phyloP scores from a whole-genome alignment of 192 early-diverging fungal genomes.

The Mortierella antarctica region DNA sequence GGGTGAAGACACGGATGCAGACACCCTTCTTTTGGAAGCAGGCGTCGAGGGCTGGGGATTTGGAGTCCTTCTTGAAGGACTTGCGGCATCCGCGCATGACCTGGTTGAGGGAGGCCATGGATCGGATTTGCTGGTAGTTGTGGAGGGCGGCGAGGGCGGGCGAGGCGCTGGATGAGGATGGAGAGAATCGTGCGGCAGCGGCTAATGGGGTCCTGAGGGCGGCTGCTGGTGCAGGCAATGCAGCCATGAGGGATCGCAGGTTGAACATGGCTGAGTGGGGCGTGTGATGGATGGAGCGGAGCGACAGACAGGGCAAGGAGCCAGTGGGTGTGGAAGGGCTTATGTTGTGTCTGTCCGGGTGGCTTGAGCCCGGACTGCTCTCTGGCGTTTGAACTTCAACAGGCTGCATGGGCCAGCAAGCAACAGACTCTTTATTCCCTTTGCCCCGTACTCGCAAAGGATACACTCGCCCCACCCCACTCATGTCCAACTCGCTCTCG shows the following conservation, averaged over 20 bases:
- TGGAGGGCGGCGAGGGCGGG: constrained; percentile 15
- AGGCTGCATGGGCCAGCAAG: background rate
- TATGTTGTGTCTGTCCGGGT: background rate
- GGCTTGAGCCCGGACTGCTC: constrained; percentile 3
- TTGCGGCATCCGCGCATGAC: constrained; percentile 89
- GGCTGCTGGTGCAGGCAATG: constrained; percentile 35
- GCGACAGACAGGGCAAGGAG: background rate
- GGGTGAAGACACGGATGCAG: constrained; percentile 94
- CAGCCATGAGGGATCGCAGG: constrained; percentile 48
- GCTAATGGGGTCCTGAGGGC: constrained; percentile 22
- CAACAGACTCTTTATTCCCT: background rate
- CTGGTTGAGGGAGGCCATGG: constrained; percentile 94
- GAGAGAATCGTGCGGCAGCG: background rate
- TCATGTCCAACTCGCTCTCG: constrained; percentile 51
- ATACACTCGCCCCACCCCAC: background rate
- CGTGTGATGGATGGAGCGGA: background rate
- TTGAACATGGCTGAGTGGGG: constrained; percentile 38
- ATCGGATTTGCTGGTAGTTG: constrained; percentile 36
- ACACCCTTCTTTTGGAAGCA: constrained; percentile 94
- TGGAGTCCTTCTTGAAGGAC: constrained; percentile 68
- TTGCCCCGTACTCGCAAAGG: background rate
- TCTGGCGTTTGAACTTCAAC: constrained; percentile 6
- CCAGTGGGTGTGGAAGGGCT: background rate
- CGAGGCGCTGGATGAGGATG: background rate
- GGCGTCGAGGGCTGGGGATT: constrained; percentile 85